Evolutionary conservation across 768 basidiomycete genomes (phyloP), one percentile per base, ranked within the genome.

Genomic region (Collybia sordida): DNA sequence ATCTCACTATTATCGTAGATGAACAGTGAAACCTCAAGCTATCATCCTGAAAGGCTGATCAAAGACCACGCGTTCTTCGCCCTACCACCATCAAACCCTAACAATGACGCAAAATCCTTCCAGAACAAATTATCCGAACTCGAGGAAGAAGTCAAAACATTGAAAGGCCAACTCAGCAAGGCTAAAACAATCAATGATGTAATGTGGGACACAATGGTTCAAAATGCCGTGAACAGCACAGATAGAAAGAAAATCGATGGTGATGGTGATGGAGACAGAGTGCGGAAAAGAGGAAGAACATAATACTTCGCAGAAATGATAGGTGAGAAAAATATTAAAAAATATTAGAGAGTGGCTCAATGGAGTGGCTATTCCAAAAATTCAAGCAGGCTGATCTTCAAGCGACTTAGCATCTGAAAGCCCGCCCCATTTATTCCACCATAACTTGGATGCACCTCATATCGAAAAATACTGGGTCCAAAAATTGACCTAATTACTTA

Each of bases 161-260:
- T 96, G 50, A 80, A 76, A 40, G 79, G 82, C 40, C 86, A 93
- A 53, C 72, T 98, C 5, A 81, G 82, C 22, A 86, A 83, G 63
- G 95, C 95, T 4, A 92, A 93, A 61, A 82, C 86, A n/a, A 77
- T 97, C 51, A 98, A 97, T 59, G 93, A 97, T 61, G 77, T 80
- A 45, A 96, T 97, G 87, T 97, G 95, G 95, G 87, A 90, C 56
- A 81, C 78, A 2, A 80, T 93, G 1, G 88, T 95, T 23, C 84
- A 88, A 55, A 78, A 71, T 39, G 67, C 85, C 12, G 68, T 87
- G 2, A 62, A 66, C n/a, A 68, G 71, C 40, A 66, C 62, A 9
- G 64, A 69, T 55, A 52, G 54, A 27, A 58, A 60, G 25, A 53
- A 52, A 24, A 55, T 57, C 17, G 55, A 41, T 8, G 50, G 51